Evolutionary conservation across 768 basidiomycete genomes (phyloP).

Genomic region (Tephrocybe sp.): DNA sequence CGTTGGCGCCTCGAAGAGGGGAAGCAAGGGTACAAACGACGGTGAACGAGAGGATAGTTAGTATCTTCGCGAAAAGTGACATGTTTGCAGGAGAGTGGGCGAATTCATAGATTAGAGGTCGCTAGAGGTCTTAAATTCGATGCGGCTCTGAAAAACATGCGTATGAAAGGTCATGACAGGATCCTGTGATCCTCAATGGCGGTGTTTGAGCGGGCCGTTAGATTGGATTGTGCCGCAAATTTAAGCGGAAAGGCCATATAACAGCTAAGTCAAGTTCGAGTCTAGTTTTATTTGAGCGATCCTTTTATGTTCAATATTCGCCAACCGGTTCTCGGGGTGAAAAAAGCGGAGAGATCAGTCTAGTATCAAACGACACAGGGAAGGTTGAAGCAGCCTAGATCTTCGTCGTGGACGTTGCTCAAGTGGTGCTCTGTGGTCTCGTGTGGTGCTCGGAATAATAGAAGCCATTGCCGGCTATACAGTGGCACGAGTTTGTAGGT

Average conservation of each 20-base stretch:
- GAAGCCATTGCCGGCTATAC: background rate
- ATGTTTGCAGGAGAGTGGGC: background rate
- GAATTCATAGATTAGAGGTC: background rate
- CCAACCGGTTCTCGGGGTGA: no score
- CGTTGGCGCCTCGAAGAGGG: conserved; percentile 6
- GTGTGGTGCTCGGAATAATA: background rate
- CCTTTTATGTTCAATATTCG: no score
- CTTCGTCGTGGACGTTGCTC: background rate
- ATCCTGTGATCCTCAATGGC: conserved; percentile 11
- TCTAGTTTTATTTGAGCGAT: no score
- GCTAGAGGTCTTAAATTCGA: background rate
- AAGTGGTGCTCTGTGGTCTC: background rate
- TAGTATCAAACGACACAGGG: no score
- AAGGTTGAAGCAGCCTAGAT: no score
- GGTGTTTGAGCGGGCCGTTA: conserved; percentile 9
- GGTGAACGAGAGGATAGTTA: background rate
- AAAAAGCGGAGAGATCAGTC: no score
- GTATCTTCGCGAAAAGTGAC: background rate
- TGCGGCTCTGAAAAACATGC: background rate
- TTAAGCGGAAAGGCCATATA: background rate
- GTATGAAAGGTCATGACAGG: background rate
- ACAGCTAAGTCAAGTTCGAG: background rate
- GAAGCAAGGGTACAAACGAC: conserved; percentile 5
- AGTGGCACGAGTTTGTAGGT: background rate
- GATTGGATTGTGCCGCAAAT: background rate